Percentiles rank a stretch among this genome's conserved stretches.
Evolutionary conservation across 2,329 filamentous ascomycete genomes (phyloP).

Genomic region (Malbranchea zuffiana): DNA sequence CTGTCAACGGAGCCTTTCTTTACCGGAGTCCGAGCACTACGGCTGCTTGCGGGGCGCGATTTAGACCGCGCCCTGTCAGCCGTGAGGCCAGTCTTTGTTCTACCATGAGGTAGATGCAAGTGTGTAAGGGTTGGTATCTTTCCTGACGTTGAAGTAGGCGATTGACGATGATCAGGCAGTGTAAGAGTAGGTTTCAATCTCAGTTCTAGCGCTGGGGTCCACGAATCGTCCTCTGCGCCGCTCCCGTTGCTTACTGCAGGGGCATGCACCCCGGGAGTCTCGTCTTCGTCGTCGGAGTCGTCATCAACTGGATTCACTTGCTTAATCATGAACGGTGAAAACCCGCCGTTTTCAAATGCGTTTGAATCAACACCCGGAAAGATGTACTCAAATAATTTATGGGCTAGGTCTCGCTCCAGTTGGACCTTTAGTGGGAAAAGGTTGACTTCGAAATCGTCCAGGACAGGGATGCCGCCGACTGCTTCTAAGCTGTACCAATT

Average conservation of each 20-base stretch:
- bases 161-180: slow-evolving; percentile 33
- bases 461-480: slow-evolving; percentile 91
- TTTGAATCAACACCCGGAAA: slow-evolving; percentile 69
- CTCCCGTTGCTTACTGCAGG: slow-evolving; percentile 31
- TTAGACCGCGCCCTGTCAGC: slow-evolving; percentile 12
- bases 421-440: slow-evolving; percentile 89
- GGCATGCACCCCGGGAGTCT: slow-evolving; percentile 32
- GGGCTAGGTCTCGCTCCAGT: slow-evolving; percentile 81
- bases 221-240: slow-evolving; percentile 35
- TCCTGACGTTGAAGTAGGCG: slow-evolving; percentile 22
- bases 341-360: slow-evolving; percentile 39
- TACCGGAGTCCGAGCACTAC: slow-evolving; percentile 21
- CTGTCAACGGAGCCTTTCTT: slow-evolving; percentile 36
- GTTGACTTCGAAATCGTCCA: slow-evolving; percentile 93
- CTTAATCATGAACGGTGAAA: slow-evolving; percentile 43
- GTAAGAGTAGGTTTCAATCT: slow-evolving; percentile 73
- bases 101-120: slow-evolving; percentile 4
- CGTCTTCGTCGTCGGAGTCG: slow-evolving; percentile 41
- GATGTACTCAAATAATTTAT: slow-evolving; percentile 91
- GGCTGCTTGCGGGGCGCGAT: slow-evolving; percentile 16
- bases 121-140: slow-evolving; percentile 5
- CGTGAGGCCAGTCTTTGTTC: slow-evolving; percentile 13
- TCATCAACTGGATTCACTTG: slow-evolving; percentile 41
- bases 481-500: slow-evolving; percentile 98
- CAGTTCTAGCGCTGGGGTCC: slow-evolving; percentile 63